Base-by-base conservation (phyloP, 768 basidiomycete genomes). In the Mycena olivaceomarginata region DNA sequence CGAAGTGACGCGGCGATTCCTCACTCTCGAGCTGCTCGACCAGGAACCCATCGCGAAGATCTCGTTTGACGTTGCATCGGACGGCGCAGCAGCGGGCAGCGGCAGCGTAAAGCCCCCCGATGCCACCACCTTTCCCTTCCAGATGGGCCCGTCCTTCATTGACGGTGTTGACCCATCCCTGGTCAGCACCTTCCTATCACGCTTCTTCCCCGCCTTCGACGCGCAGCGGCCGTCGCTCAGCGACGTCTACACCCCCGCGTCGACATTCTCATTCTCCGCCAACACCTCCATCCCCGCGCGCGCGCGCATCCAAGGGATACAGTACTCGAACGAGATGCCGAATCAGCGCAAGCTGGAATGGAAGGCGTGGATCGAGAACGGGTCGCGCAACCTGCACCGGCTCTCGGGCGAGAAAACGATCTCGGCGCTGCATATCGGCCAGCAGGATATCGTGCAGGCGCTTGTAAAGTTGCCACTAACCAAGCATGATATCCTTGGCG, bases 201-300 rank as follows among this genome's bases (percentile, higher is more conserved):
- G 94, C 92, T 98, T 94, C 85, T 97, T 99, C 86, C 92, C 94
- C 11, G 84, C 92, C 2, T 98, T 96, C 84, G 98, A 99, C 84
- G 90, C 87, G 22, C 92, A 95, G 78, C 93, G 98, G 20, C 85
- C 89, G 0, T 85, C 88, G 0, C 90, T 99, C 8, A 81, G 91
- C 18, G 89, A 94, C 62, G 96, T 91, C 22, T 99, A 99, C 83
- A 92, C 95, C 75, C 92, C 95, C 0, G 86, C 91, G 13, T 95
- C 98, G n/a, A 98, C 97, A 10, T 97, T 99, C 83, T 98, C 97
- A 1, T 95, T 94, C 83, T 95, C 94, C 22, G 92, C 92, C 80
- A 98, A 97, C 83, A 98, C 97, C 1, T 83, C 91, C 8, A 95
- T 98, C 76, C 96, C 96, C 5, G 84, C 89, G 9, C 94, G 97